phyloP scores from a whole-genome alignment of 2,329 filamentous ascomycete species.

The Purpureocillium lavendulum region DNA sequence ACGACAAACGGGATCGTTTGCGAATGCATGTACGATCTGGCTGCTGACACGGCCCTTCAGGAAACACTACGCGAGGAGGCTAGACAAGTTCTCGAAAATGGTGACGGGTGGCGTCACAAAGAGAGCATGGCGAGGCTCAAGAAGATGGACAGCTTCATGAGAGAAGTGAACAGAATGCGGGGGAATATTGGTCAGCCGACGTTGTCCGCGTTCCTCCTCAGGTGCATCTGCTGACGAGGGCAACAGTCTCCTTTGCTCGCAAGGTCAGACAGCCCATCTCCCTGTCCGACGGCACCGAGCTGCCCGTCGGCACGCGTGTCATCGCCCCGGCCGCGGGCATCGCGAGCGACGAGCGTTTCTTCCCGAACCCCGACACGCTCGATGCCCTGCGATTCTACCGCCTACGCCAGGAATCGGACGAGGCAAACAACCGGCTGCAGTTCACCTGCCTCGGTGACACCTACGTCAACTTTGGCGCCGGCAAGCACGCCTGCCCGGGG shows the following conservation, averaged over 20 bases:
- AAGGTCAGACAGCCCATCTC: conserved; percentile 36
- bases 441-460: conserved; percentile 33
- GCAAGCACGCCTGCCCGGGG: conserved; percentile 39
- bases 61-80: conserved; percentile 41
- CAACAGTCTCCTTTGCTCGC: conserved; percentile 36
- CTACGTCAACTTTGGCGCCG: conserved; percentile 38
- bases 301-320: conserved; percentile 33
- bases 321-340: conserved; percentile 32
- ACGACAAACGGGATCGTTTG: conserved; percentile 35
- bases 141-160: conserved; percentile 42
- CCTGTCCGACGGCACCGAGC: conserved; percentile 34
- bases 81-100: conserved; percentile 27
- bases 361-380: conserved; percentile 31
- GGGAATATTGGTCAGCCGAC: conserved; percentile 32
- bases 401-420: conserved; percentile 27
- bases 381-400: conserved; percentile 42
- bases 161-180: conserved; percentile 29
- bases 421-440: conserved; percentile 30
- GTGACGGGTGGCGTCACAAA: conserved; percentile 32
- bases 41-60: conserved; percentile 36
- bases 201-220: background rate
- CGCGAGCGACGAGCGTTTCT: conserved; percentile 30
- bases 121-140: conserved; percentile 34
- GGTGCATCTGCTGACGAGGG: too few species aligned
- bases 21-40: conserved; percentile 42